Base-by-base conservation (phyloP, 2,329 filamentous ascomycete species). In the Arthrobotrys sinensis region DNA sequence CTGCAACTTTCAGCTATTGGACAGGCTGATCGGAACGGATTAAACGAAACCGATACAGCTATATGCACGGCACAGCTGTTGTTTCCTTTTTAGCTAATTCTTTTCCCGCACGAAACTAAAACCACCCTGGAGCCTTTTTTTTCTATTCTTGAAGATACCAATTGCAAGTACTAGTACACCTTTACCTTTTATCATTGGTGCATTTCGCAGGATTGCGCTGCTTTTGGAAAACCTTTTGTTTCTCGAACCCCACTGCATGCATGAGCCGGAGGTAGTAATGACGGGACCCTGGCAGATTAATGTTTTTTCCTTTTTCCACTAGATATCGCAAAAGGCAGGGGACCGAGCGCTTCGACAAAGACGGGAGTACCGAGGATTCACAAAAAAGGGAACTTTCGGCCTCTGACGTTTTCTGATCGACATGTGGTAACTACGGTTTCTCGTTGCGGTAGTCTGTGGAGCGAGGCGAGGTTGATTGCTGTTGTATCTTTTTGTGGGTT, bases 11-110 rank as follows among this genome's bases (percentile, higher is more conserved):
- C 52, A 62, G 40, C 48, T 14, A 68, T 46, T 32, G 52, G 75
- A 78, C 55, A 72, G 75, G 75, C 75, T 78, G 75, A 78, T 72
- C 67, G 75, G 75, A 78, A 72, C 52, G 62, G 75, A 63, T 57
- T 68, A 62, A 72, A 77, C 46, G 55, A 63, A 71, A 78, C 75
- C 75, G 75, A 67, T 65, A 36, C 60, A 63, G 32, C 67, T 57
- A 38, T 40, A 60, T 60, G 69, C 50, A 73, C 43, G 69, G 69
- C 50, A 50, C 48, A 48, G 50, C 50, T 60, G 48, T 66, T 73
- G 19, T 46, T 64, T 73, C 55, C 55, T 60, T 48, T 16, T 73
- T 65, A 73, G 69, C 60, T 60, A 48, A 73, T 60, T 45, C 32
- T 73, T 60, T 53, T 34, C 45, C 66, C 53, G 43, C 43, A 60